Evolutionary conservation across 305 asterid species (phyloP).

Genomic region (Rubia peregrina): DNA sequence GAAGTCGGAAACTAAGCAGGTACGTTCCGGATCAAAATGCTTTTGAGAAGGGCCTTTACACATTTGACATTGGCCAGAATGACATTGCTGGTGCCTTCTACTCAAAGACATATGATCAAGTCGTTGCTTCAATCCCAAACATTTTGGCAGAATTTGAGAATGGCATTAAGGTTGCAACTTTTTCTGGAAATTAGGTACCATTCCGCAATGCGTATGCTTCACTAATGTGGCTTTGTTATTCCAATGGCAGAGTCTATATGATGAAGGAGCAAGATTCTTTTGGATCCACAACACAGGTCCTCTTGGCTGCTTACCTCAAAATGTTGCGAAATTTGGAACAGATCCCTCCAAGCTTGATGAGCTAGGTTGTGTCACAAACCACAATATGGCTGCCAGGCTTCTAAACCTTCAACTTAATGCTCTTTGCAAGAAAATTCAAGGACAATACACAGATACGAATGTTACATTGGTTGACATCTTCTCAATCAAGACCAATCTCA

Average conservation of each 20-base stretch:
- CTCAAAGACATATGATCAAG: constrained; percentile 69
- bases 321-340: constrained; percentile 64
- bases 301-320: constrained; percentile 86
- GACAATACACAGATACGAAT: constrained; percentile 59
- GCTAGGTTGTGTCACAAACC: constrained; percentile 79
- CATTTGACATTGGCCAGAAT: constrained; percentile 93
- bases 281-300: constrained; percentile 98
- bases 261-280: constrained; percentile 71
- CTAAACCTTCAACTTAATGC: constrained; percentile 75
- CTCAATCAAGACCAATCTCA: constrained; percentile 75
- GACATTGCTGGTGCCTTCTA: constrained; percentile 92
- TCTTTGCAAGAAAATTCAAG: constrained; percentile 63
- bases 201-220: too few relatives aligned
- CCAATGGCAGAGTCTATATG: constrained; percentile 48
- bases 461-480: constrained; percentile 60
- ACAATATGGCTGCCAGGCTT: constrained; percentile 75
- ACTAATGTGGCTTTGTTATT: background rate
- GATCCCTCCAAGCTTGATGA: constrained; percentile 78
- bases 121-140: constrained; percentile 72
- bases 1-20: constrained; percentile 43
- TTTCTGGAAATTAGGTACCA: background rate
- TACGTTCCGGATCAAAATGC: constrained; percentile 59
- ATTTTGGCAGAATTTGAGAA: constrained; percentile 57
- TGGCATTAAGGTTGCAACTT: background rate
- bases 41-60: constrained; percentile 65